Evolutionary conservation across 2,329 filamentous ascomycete genomes (phyloP), one percentile per base, ranked within the genome.

Genomic region (Exophiala calicioides): DNA sequence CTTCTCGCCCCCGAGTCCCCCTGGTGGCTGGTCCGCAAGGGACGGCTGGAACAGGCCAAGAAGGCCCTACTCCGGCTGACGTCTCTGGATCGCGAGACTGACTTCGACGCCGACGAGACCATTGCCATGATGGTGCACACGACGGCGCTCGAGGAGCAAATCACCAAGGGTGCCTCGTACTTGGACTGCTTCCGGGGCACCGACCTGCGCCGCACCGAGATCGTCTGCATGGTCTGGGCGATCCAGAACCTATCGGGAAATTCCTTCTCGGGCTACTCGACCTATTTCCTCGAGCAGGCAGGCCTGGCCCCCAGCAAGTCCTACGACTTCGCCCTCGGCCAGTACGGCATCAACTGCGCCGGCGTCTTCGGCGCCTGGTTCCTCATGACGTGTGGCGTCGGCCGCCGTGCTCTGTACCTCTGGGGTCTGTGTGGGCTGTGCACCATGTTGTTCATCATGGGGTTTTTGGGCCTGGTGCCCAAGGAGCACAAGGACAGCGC

Each of bases 91-190:
- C 54, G 58, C 2, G 83, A 88, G 50, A 84, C 81, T 1, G 78
- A 85, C 50, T 90, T 93, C 58, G 80, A 94, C 60, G 80, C 86
- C 8, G 86, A 94, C 53, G 88, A 93, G 68, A 93, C 88, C 0
- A 76, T 95, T 38, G 84, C 87, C 59, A 94, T 95, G 88, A 95
- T 95, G 86, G 81, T 89, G 1, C 88, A 94, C 63, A 95, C 89
- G 0, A 90, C 86, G 0, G 85, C 85, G 0, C 72, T 94, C 8
- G 90, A 95, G 65, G 78, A 87, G 62, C 74, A 81, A 66, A 86
- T 89, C 42, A 90, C 86, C 3, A 19, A 9, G 5, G 88, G 88
- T 21, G 81, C 86, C 4, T 82, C 76, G 42, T 95, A 93, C 66
- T 68, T 79, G 58, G 89, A 95, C 66, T 95, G 89, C 70, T 94